Conservation (phyloP, 768 basidiomycete species). For the Sporobolomyces pararoseus region DNA sequence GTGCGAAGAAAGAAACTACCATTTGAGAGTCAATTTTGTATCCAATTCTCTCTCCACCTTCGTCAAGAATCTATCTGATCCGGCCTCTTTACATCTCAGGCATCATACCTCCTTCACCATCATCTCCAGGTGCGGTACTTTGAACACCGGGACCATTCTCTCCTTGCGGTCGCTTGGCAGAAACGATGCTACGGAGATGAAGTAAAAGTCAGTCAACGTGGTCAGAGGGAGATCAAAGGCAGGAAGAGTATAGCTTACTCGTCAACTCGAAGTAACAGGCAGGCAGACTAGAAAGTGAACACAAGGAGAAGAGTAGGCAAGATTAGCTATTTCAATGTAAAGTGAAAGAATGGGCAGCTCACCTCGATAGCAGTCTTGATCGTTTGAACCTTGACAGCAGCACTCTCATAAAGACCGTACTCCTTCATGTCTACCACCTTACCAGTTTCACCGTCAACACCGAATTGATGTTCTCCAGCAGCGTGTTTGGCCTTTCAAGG, state of each 20-base stretch:
- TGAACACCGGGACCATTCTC: constrained; percentile 35
- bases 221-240: neutral
- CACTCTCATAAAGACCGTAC: constrained; percentile 90
- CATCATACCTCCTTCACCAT: constrained; percentile 30
- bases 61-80: too few relatives aligned
- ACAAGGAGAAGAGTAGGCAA: neutral
- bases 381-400: constrained; percentile 96
- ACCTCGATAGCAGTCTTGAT: constrained; percentile 90
- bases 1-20: too few relatives aligned
- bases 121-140: constrained; percentile 10
- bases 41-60: too few relatives aligned
- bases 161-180: constrained; percentile 39
- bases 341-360: neutral
- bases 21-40: too few relatives aligned
- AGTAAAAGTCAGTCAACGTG: neutral
- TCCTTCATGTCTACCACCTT: constrained; percentile 93
- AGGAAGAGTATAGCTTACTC: constrained; percentile 20
- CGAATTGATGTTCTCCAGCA: constrained; percentile 83
- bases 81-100: constrained; percentile 30
- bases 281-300: constrained; percentile 23
- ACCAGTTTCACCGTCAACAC: constrained; percentile 92
- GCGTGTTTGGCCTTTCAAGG: constrained; percentile 92
- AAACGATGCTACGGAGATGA: constrained; percentile 34
- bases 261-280: constrained; percentile 41
- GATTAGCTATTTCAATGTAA: neutral